phyloP scores from a whole-genome alignment of 805 yeast genomes.

The Kuraishia molischiana region DNA sequence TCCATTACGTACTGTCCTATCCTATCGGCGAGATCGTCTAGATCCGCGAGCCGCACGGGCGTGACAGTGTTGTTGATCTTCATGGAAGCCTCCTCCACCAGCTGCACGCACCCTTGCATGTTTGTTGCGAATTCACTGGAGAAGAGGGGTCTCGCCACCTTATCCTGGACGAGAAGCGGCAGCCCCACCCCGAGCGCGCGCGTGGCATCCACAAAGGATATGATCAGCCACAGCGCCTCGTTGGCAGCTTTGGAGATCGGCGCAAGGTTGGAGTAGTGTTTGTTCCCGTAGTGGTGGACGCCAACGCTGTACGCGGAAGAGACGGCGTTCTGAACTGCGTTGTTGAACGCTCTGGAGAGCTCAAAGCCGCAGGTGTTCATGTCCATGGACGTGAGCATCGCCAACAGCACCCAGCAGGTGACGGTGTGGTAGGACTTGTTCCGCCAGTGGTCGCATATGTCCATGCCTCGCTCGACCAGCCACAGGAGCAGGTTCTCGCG shows the following conservation, averaged over 20 bases:
- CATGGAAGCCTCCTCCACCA: too few relatives aligned
- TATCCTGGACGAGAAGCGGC: constrained; percentile 2
- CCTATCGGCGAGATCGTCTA: too few relatives aligned
- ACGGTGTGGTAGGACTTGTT: neutral
- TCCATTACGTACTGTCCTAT: too few relatives aligned
- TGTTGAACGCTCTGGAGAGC: neutral
- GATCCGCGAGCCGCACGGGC: too few relatives aligned
- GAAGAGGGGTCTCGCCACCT: too few relatives aligned
- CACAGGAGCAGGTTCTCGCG: neutral
- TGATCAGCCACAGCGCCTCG: constrained; percentile 1
- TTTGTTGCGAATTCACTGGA: too few relatives aligned
- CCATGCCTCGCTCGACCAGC: neutral
- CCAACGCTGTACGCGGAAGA: neutral
- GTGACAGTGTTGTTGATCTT: too few relatives aligned
- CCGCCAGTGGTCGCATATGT: neutral
- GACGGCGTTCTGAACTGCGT: neutral
- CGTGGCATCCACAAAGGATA: constrained; percentile 1
- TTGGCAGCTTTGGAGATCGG: neutral
- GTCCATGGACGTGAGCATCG: neutral
- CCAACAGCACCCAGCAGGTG: neutral
- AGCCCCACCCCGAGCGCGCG: neutral
- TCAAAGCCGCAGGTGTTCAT: neutral
- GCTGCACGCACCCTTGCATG: too few relatives aligned
- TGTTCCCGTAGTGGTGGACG: too few relatives aligned
- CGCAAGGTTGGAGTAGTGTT: too few relatives aligned